Percentiles rank a stretch among this genome's conserved stretches.
Conservation (phyloP, 352 stramenopile species). For the Globisporangium mamillatum region DNA sequence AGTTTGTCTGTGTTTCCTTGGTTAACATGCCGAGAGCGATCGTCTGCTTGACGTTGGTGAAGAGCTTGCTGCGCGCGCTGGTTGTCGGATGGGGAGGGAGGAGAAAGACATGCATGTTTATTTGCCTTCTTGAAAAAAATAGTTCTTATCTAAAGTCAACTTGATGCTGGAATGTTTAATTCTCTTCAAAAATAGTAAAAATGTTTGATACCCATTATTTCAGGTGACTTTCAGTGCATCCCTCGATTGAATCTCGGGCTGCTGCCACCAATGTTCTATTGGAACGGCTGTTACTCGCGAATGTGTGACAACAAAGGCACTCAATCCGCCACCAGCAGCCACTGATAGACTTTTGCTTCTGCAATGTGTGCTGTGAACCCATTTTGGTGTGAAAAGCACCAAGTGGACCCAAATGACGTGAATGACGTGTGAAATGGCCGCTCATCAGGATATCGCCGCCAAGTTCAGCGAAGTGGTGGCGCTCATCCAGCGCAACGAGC, state of each 20-base stretch:
- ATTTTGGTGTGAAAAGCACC: background rate
- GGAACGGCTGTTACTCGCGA: background rate
- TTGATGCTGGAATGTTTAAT: no score
- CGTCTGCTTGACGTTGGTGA: background rate
- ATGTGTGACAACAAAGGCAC: background rate
- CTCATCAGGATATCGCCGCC: background rate
- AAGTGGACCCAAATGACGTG: background rate
- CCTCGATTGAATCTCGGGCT: background rate
- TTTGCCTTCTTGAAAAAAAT: no score
- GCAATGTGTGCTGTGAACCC: constrained; percentile 2
- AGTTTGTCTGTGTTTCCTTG: background rate
- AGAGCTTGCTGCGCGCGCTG: background rate
- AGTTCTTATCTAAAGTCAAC: no score
- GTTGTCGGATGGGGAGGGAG: background rate
- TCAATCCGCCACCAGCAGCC: background rate
- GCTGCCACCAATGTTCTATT: constrained; percentile 2
- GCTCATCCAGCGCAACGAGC: constrained; percentile 52
- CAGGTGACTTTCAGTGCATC: background rate
- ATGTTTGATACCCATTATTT: no score
- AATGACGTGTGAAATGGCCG: background rate
- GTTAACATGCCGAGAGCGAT: background rate
- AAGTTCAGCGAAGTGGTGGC: constrained; percentile 56
- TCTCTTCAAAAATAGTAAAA: no score
- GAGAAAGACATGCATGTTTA: no score
- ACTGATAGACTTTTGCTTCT: background rate